A percentile compares a stretch with the other conserved stretches of the same genome.
These are phyloP conservation scores for Anthracocystis panici-leucophaei DNA, from an alignment of 1,284 basidiomycete species.

Conservation along the genomic window DNA sequence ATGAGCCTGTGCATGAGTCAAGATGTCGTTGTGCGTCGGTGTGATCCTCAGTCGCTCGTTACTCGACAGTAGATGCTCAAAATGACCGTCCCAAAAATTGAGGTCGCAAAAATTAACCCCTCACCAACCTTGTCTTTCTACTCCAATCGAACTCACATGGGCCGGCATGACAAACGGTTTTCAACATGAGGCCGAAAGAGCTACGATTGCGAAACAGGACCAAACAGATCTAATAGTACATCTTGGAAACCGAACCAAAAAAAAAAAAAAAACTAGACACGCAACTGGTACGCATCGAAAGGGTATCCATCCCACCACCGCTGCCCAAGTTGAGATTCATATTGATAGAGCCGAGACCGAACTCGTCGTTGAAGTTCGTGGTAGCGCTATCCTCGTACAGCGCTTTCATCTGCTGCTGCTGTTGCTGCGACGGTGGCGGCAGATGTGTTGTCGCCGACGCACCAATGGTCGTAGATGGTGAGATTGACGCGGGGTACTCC, in stretches of 20 bases:
- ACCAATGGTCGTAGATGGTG: neutral
- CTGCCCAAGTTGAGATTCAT: neutral
- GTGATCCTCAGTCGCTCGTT: too few relatives aligned
- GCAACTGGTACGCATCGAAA: constrained; percentile 13
- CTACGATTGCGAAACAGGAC: neutral
- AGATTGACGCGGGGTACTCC: constrained; percentile 11
- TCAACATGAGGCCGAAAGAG: too few relatives aligned
- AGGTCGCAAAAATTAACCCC: neutral
- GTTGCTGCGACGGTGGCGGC: neutral
- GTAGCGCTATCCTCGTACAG: neutral
- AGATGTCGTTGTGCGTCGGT: too few relatives aligned
- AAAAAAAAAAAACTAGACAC: constrained; percentile 8
- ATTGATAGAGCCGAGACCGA: neutral
- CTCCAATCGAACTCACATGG: neutral
- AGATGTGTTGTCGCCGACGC: neutral
- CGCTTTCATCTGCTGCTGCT: neutral
- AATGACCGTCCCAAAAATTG: neutral
- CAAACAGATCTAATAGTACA: neutral
- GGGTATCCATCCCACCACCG: constrained; percentile 1
- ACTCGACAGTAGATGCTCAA: neutral
- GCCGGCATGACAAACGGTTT: neutral
- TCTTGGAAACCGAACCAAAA: neutral
- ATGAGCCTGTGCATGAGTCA: too few relatives aligned
- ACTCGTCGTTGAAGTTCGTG: neutral
- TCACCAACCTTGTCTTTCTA: neutral